Conservation (phyloP, 345 rosid genomes). For the Cochlearia excelsa region DNA sequence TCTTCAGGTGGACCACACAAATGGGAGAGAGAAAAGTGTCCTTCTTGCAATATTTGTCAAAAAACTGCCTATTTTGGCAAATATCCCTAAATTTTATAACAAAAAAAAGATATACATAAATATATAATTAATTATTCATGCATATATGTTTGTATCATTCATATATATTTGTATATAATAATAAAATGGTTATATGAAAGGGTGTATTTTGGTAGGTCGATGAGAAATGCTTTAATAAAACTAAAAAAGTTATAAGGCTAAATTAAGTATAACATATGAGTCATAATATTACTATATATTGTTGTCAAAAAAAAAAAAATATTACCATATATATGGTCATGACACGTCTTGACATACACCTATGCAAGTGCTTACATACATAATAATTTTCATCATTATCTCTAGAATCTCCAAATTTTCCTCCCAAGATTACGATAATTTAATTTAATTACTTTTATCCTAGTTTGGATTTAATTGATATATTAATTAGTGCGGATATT, state of each 20-base stretch:
- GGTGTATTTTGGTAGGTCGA: constrained; percentile 19
- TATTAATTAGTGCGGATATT: constrained; percentile 21
- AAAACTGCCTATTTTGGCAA: no score
- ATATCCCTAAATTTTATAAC: no score
- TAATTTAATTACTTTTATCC: neutral
- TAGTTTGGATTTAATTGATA: constrained; percentile 21
- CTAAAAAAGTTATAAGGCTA: constrained; percentile 24
- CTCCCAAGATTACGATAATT: constrained; percentile 16
- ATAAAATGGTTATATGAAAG: neutral
- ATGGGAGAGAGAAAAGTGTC: no score
- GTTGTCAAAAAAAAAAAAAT: no score
- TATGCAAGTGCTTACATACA: constrained; percentile 39
- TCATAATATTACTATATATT: neutral
- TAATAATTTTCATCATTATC: constrained; percentile 30
- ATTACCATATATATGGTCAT: constrained; percentile 9
- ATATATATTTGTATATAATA: neutral
- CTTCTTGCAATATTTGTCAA: no score
- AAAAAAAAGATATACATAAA: neutral
- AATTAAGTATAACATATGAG: constrained; percentile 18
- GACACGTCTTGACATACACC: constrained; percentile 36
- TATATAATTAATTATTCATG: neutral
- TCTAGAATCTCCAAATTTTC: constrained; percentile 37
- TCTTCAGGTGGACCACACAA: no score
- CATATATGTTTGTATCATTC: neutral
- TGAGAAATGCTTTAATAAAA: constrained; percentile 26